phyloP scores from a whole-genome alignment of 1,139 yeast genomes.

The Suhomyces chickasaworum region DNA sequence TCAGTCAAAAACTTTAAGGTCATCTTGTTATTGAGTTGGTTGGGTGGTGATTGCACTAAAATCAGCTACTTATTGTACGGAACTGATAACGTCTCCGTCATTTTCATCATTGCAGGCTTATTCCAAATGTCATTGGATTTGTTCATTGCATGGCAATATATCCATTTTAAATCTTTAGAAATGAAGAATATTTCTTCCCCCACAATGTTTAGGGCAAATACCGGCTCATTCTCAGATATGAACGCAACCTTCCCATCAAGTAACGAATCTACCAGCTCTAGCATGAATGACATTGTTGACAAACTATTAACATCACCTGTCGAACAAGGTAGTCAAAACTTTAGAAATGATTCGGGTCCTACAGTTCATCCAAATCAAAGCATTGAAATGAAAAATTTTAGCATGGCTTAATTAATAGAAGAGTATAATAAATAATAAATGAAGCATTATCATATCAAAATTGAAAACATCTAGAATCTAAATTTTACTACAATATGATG shows the following conservation, averaged over 20 bases:
- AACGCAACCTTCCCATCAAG: not conserved
- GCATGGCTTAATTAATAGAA: constrained; percentile 6
- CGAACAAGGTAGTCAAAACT: not conserved
- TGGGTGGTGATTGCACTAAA: constrained; percentile 84
- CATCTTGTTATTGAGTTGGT: constrained; percentile 77
- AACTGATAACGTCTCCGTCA: constrained; percentile 64
- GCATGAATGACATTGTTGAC: constrained; percentile 12
- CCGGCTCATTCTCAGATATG: constrained; percentile 1
- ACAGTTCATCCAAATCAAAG: constrained; percentile 12
- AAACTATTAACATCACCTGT: constrained; percentile 5
- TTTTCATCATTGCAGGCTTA: constrained; percentile 76
- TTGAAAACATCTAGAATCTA: too few species aligned
- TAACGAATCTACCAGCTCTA: constrained; percentile 2
- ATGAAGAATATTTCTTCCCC: not conserved
- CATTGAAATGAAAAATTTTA: constrained; percentile 11
- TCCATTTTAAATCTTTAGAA: constrained; percentile 47
- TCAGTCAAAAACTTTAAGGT: constrained; percentile 79
- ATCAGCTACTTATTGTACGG: constrained; percentile 72
- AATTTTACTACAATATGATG: not conserved
- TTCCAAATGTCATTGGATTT: constrained; percentile 81
- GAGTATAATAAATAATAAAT: not conserved
- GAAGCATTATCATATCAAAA: too few species aligned
- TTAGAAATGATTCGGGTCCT: not conserved
- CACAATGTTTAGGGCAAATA: not conserved
- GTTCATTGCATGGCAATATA: constrained; percentile 73